These are phyloP conservation scores for Castanopsis chinensis DNA, from an alignment of 306 rosid species.

Conservation along the genomic window DNA sequence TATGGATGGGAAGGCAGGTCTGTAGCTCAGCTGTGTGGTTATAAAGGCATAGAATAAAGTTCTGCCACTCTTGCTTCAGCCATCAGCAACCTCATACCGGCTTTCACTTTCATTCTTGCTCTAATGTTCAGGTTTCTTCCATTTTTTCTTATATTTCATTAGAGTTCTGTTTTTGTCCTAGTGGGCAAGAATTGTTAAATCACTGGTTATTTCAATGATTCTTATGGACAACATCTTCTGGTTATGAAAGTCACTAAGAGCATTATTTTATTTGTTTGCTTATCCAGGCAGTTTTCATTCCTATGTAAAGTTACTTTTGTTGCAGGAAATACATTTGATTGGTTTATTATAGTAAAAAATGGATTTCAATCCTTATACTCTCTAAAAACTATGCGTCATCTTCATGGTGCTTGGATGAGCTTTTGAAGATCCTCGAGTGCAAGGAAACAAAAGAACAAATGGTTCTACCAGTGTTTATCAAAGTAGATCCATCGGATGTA, in stretches of 20 bases:
- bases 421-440: too few relatives aligned
- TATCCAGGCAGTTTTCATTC: not conserved
- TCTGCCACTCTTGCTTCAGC: slow-evolving; percentile 52
- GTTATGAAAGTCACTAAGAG: not conserved
- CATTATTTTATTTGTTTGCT: not conserved
- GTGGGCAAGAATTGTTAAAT: not conserved
- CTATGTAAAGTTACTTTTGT: not conserved
- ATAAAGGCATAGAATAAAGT: slow-evolving; percentile 45
- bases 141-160: not conserved
- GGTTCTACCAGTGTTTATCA: too few relatives aligned
- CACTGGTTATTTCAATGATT: not conserved
- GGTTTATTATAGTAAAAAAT: not conserved
- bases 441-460: too few relatives aligned
- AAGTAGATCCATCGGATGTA: too few relatives aligned
- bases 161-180: not conserved
- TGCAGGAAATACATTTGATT: not conserved
- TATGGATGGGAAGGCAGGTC: slow-evolving; percentile 27
- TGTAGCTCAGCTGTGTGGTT: slow-evolving; percentile 28
- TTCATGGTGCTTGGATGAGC: too few relatives aligned
- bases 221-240: not conserved
- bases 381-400: too few relatives aligned
- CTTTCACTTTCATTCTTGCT: slow-evolving; percentile 54
- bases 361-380: too few relatives aligned
- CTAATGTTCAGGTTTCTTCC: slow-evolving; percentile 45
- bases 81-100: slow-evolving; percentile 46